Base-by-base conservation (phyloP, 2,329 filamentous ascomycete genomes). In the Phoma herbarum region DNA sequence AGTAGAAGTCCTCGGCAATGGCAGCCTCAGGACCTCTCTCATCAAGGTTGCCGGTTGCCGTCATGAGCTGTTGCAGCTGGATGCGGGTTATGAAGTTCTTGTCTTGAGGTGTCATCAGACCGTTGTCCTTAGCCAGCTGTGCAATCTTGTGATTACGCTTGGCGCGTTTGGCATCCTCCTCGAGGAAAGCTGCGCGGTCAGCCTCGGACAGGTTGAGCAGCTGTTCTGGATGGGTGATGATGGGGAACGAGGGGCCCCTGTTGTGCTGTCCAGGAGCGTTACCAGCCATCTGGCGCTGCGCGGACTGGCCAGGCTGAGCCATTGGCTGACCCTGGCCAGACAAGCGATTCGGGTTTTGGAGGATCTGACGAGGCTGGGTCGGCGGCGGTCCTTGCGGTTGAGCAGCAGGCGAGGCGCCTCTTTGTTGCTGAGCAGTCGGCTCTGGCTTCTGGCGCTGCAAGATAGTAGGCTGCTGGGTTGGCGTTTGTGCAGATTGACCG, bases 41-140 rank as follows among this genome's bases (percentile, higher is more conserved):
- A 52, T 89, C 89, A 4, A 93, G 86, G 70, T 93, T 95, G 10
- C 94, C 94, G 23, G 93, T 96, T 9, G 95, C 93, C 11, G 94
- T 89, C 52, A 99, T 92, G 33, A 99, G 85, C 75, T 99, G 95
- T 79, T 99, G 95, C 51, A 99, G 84, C 76, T 99, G 95, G 65
- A 99, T 99, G 18, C 95, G 89, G 5, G 95, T 98, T 66, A 99
- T 97, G 79, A 98, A 99, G 76, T 97, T 99, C 84, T 99, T 99
- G 79, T 99, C 95, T 74, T 98, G 94, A 0, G 95, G 95, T 4
- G 95, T 99, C 95, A 99, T 99, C 61, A 99, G 81, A 23, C 95
- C 95, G 72, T 99, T 99, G 70, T 96, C 93, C 79, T 92, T 93
- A 23, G 92, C 96, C 52, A 97, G 81, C 41, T 96, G 83, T 80